phyloP scores from a whole-genome alignment of 75 land plant species.

The Cryptomeria japonica region DNA sequence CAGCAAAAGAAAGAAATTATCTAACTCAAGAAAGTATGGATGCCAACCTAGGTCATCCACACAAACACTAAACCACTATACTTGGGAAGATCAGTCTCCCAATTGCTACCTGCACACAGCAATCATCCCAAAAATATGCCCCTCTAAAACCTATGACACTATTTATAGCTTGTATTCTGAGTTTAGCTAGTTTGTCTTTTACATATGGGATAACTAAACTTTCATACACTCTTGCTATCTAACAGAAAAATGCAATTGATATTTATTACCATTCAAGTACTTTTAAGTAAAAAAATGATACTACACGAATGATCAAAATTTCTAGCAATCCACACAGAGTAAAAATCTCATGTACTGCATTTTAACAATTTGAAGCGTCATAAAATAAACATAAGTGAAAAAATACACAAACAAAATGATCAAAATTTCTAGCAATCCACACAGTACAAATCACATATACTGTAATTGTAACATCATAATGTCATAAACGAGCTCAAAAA shows the following conservation, averaged over 20 bases:
- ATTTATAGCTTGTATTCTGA: not conserved
- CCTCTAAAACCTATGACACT: not conserved
- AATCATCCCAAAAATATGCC: not conserved
- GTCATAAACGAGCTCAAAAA: too few relatives aligned
- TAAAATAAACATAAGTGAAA: too few relatives aligned
- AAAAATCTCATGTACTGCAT: not conserved
- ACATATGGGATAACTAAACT: not conserved
- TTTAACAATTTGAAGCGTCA: not conserved
- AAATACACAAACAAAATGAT: too few relatives aligned
- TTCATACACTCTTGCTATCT: too few relatives aligned
- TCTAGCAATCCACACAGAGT: too few relatives aligned
- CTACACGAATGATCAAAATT: too few relatives aligned
- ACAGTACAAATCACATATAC: too few relatives aligned
- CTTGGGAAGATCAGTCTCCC: not conserved
- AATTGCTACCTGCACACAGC: not conserved
- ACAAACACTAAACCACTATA: not conserved
- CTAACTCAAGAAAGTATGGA: not conserved
- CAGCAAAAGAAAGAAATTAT: too few relatives aligned
- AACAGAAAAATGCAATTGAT: not conserved
- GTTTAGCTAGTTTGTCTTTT: not conserved
- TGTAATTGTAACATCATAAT: too few relatives aligned
- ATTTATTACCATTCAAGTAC: too few relatives aligned
- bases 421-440: not conserved
- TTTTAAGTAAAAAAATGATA: too few relatives aligned
- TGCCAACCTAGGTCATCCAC: not conserved